These are phyloP conservation scores for Cudoniella acicularis DNA, from an alignment of 495 filamentous ascomycete species.

Conservation along the genomic window DNA sequence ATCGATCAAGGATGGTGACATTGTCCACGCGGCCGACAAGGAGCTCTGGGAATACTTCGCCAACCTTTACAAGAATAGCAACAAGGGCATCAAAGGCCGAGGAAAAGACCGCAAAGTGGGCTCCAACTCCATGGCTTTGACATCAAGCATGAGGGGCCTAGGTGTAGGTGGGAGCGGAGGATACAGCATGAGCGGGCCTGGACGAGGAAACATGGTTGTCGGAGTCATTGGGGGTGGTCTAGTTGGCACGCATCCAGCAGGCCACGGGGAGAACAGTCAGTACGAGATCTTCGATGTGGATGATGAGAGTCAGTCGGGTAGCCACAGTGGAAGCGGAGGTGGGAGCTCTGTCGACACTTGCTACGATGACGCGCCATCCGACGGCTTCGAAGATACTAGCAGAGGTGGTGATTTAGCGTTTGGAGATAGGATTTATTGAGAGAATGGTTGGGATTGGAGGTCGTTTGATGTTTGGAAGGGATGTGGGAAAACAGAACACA, in stretches of 20 bases:
- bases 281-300: constrained; percentile 47
- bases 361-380: constrained; percentile 37
- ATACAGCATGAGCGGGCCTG: constrained; percentile 9
- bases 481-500: constrained; percentile 20
- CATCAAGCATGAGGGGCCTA: constrained; percentile 5
- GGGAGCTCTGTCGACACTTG: constrained; percentile 33
- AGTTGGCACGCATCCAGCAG: neutral
- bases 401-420: constrained; percentile 35
- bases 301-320: constrained; percentile 36
- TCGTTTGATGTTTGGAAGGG: constrained; percentile 12
- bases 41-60: constrained; percentile 86
- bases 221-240: neutral
- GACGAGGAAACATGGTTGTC: constrained; percentile 16
- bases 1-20: constrained; percentile 54
- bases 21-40: constrained; percentile 63
- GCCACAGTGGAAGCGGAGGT: constrained; percentile 24
- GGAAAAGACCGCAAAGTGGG: constrained; percentile 71
- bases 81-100: constrained; percentile 90
- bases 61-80: constrained; percentile 86
- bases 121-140: constrained; percentile 13
- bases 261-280: constrained; percentile 16
- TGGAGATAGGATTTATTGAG: constrained; percentile 40
- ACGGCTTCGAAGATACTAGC: constrained; percentile 25
- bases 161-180: neutral
- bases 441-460: neutral